Evolutionary conservation across 495 filamentous ascomycete species (phyloP).

Genomic region (Xylaria bambusicola): DNA sequence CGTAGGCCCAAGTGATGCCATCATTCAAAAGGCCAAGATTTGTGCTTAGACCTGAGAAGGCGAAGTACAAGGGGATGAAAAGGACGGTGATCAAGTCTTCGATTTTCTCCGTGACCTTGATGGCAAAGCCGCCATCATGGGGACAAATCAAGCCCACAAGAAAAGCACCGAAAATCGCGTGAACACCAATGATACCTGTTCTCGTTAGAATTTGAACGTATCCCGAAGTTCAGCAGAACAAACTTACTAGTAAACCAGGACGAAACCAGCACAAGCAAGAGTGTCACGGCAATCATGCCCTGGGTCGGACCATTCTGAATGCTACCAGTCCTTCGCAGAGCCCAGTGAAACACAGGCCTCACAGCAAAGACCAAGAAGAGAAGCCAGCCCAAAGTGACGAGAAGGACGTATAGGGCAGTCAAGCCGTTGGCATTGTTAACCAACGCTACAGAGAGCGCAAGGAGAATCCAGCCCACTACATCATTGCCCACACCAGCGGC

Average conservation of each 20-base stretch:
- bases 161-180: conserved; percentile 65
- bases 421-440: conserved; percentile 87
- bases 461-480: conserved; percentile 90
- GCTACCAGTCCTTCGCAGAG: conserved; percentile 71
- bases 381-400: conserved; percentile 73
- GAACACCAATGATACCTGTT: conserved; percentile 75
- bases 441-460: conserved; percentile 90
- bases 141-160: conserved; percentile 89
- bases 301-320: conserved; percentile 91
- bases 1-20: conserved; percentile 90
- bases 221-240: not conserved
- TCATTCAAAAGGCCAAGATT: conserved; percentile 82
- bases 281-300: conserved; percentile 76
- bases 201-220: conserved; percentile 19
- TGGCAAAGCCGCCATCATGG: conserved; percentile 91
- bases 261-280: conserved; percentile 76
- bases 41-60: conserved; percentile 86
- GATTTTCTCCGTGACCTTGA: conserved; percentile 93
- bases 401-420: conserved; percentile 83
- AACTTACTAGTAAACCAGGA: conserved; percentile 83
- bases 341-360: conserved; percentile 75
- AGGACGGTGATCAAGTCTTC: conserved; percentile 88
- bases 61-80: conserved; percentile 95
- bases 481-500: conserved; percentile 97
- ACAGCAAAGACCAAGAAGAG: conserved; percentile 76